Conservation (phyloP, 75 land plant genomes). For the Sequoia sempervirens region DNA sequence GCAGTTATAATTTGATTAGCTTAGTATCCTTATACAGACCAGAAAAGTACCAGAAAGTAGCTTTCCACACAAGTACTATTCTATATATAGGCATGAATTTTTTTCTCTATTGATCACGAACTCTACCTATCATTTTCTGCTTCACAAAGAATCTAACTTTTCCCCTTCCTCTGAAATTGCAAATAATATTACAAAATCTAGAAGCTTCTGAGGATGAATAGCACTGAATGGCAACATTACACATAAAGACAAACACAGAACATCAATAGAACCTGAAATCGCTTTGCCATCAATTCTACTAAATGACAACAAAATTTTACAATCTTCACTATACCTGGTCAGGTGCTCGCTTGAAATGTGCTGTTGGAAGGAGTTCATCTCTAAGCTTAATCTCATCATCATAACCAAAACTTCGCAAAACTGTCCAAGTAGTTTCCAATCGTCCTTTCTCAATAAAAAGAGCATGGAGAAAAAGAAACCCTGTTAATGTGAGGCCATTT, state of each 20-base stretch:
- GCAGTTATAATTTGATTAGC: not conserved
- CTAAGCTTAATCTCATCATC: slow-evolving; percentile 85
- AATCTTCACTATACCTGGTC: slow-evolving; percentile 70
- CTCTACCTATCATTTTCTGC: not conserved
- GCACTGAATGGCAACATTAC: not conserved
- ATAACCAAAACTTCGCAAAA: slow-evolving; percentile 91
- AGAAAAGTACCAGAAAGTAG: not conserved
- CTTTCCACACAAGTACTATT: not conserved
- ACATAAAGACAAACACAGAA: not conserved
- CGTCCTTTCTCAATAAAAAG: slow-evolving; percentile 98
- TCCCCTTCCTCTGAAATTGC: not conserved
- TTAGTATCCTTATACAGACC: not conserved
- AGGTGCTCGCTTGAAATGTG: slow-evolving; percentile 59
- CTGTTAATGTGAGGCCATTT: slow-evolving; percentile 90
- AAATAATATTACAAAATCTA: not conserved
- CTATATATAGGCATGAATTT: not conserved
- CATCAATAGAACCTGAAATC: not conserved
- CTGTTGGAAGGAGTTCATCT: slow-evolving; percentile 70
- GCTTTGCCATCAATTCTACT: not conserved
- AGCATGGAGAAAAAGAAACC: slow-evolving; percentile 96
- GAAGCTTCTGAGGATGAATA: not conserved
- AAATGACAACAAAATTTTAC: not conserved
- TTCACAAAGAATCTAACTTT: not conserved
- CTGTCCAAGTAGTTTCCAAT: slow-evolving; percentile 97
- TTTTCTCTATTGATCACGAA: not conserved